phyloP scores from a whole-genome alignment of 345 rosid genomes.

The Arabidopsis arenosa region DNA sequence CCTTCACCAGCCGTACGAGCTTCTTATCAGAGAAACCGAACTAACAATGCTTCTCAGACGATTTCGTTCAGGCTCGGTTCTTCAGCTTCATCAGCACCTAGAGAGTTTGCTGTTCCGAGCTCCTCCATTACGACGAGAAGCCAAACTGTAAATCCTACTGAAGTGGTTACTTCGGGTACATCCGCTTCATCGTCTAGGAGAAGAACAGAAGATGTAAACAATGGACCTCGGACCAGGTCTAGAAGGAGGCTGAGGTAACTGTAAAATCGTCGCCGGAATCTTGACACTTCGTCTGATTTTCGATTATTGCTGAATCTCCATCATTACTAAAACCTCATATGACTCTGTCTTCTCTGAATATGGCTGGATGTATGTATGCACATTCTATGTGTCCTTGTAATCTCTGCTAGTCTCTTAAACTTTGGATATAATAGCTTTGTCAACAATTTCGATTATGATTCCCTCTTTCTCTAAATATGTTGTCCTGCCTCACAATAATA shows the following conservation, averaged over 20 bases:
- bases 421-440: slow-evolving; percentile 17
- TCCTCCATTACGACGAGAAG: slow-evolving; percentile 25
- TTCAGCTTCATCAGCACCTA: slow-evolving; percentile 27
- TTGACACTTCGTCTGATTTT: neutral
- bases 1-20: slow-evolving; percentile 34
- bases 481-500: too few relatives aligned
- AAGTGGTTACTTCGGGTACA: slow-evolving; percentile 47
- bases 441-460: too few relatives aligned
- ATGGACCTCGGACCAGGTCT: slow-evolving; percentile 53
- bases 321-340: slow-evolving; percentile 20
- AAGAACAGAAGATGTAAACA: slow-evolving; percentile 49
- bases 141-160: slow-evolving; percentile 46
- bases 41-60: slow-evolving; percentile 35
- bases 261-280: neutral
- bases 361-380: slow-evolving; percentile 27
- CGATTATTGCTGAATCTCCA: neutral
- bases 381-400: slow-evolving; percentile 30
- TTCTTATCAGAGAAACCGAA: slow-evolving; percentile 34
- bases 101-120: slow-evolving; percentile 35
- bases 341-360: slow-evolving; percentile 8
- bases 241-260: slow-evolving; percentile 58
- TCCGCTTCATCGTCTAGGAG: slow-evolving; percentile 57
- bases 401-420: slow-evolving; percentile 30
- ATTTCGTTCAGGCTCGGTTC: slow-evolving; percentile 28
- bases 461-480: too few relatives aligned